These are phyloP conservation scores for Phytophthora sp. DNA, from an alignment of 352 stramenopile genomes.

Conservation along the genomic window DNA sequence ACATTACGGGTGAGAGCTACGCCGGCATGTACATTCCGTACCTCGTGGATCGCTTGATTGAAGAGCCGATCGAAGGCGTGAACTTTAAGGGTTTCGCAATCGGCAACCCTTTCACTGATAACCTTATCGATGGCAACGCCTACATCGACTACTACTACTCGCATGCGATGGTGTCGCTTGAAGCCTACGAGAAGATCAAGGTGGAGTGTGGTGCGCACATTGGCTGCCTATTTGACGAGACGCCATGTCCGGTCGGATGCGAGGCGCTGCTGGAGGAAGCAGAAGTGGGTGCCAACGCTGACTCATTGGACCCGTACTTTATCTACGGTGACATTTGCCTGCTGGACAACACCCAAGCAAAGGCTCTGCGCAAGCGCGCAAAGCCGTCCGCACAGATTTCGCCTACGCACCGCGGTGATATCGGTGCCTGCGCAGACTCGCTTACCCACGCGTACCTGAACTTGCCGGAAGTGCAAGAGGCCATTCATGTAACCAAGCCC, in stretches of 20 bases:
- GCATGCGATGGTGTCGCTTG: constrained; percentile 82
- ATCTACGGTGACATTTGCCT: constrained; percentile 87
- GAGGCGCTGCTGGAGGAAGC: constrained; percentile 57
- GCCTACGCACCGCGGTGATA: constrained; percentile 48
- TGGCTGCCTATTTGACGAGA: constrained; percentile 63
- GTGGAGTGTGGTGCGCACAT: constrained; percentile 59
- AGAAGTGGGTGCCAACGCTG: constrained; percentile 43
- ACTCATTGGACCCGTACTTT: constrained; percentile 77
- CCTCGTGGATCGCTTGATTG: constrained; percentile 77
- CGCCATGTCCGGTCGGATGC: constrained; percentile 49
- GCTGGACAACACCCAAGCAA: constrained; percentile 59
- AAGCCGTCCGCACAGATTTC: constrained; percentile 38
- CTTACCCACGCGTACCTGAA: constrained; percentile 78
- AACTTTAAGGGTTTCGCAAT: constrained; percentile 82
- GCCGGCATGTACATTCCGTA: constrained; percentile 92
- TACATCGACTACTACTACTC: constrained; percentile 91
- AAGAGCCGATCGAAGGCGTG: constrained; percentile 62
- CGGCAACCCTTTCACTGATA: constrained; percentile 76
- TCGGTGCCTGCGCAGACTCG: constrained; percentile 67
- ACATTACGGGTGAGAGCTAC: constrained; percentile 87
- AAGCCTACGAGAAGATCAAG: constrained; percentile 74
- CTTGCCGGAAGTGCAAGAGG: constrained; percentile 57
- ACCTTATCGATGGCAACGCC: constrained; percentile 60
- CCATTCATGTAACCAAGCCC: constrained; percentile 52
- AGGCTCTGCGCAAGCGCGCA: constrained; percentile 47